These are phyloP conservation scores for Harringtonia aguacate DNA, from an alignment of 2,329 filamentous ascomycete genomes.

Conservation along the genomic window DNA sequence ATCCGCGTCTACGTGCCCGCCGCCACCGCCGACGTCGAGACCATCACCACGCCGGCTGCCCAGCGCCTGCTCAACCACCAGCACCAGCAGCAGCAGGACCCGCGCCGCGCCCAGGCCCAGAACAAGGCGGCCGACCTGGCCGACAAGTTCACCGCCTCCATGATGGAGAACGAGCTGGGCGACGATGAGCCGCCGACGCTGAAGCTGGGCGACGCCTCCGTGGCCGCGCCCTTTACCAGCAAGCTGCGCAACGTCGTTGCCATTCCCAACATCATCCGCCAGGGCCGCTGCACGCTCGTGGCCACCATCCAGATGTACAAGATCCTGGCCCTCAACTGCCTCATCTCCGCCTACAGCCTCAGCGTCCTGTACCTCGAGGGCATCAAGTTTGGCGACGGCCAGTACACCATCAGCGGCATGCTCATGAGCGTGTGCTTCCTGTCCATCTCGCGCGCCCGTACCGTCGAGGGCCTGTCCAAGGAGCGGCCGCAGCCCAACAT, in stretches of 20 bases:
- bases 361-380: constrained; percentile 94
- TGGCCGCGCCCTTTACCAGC: constrained; percentile 93
- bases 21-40: constrained; percentile 34
- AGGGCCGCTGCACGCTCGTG: constrained; percentile 93
- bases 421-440: constrained; percentile 99
- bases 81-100: constrained; percentile 26
- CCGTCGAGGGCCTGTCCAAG: constrained; percentile 90
- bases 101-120: constrained; percentile 49
- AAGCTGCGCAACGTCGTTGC: constrained; percentile 96
- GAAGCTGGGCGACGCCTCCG: constrained; percentile 93
- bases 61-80: constrained; percentile 40
- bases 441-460: constrained; percentile 93
- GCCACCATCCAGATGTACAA: constrained; percentile 99
- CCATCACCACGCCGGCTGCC: constrained; percentile 56
- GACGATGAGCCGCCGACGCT: constrained; percentile 89
- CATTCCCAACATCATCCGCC: constrained; percentile 95
- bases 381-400: constrained; percentile 97
- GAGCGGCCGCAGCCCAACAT: constrained; percentile 97
- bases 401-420: constrained; percentile 98
- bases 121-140: constrained; percentile 69
- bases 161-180: constrained; percentile 85
- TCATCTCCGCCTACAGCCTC: constrained; percentile 95
- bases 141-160: constrained; percentile 72
- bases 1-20: constrained; percentile 31
- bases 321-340: constrained; percentile 92